Conservation (phyloP, 106 monocot species). For the Hemerocallis citrina region DNA sequence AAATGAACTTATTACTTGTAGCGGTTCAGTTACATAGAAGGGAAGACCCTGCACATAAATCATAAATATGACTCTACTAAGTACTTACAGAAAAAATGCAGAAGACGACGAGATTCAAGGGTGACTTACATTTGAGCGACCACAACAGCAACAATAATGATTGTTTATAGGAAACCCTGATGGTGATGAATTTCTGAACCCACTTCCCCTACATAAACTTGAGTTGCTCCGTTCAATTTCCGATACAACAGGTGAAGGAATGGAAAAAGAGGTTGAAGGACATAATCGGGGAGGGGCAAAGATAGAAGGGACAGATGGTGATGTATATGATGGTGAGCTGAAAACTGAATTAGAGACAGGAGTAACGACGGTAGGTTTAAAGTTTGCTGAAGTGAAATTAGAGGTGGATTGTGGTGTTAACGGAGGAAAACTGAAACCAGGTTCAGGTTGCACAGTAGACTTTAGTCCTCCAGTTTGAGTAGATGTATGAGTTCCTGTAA, state of each 20-base stretch:
- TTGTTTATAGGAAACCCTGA: constrained; percentile 33
- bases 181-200: constrained; percentile 64
- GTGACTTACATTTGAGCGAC: constrained; percentile 50
- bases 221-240: no score
- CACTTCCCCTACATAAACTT: constrained; percentile 66
- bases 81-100: no score
- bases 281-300: no score
- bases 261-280: constrained; percentile 33
- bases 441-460: constrained; percentile 32
- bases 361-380: constrained; percentile 53
- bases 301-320: constrained; percentile 64
- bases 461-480: constrained; percentile 57
- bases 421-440: constrained; percentile 31
- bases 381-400: constrained; percentile 37
- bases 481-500: no score
- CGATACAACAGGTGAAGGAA: constrained; percentile 51
- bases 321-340: constrained; percentile 41
- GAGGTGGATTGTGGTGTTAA: constrained; percentile 42
- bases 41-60: constrained; percentile 28
- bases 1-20: constrained; percentile 31
- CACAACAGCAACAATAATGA: constrained; percentile 34
- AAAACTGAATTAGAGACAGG: constrained; percentile 43
- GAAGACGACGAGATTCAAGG: background rate
- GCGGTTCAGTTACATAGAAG: constrained; percentile 29
- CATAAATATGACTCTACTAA: no score